phyloP scores from a whole-genome alignment of 208 protist species.

The Tritrichomonas musculus region DNA sequence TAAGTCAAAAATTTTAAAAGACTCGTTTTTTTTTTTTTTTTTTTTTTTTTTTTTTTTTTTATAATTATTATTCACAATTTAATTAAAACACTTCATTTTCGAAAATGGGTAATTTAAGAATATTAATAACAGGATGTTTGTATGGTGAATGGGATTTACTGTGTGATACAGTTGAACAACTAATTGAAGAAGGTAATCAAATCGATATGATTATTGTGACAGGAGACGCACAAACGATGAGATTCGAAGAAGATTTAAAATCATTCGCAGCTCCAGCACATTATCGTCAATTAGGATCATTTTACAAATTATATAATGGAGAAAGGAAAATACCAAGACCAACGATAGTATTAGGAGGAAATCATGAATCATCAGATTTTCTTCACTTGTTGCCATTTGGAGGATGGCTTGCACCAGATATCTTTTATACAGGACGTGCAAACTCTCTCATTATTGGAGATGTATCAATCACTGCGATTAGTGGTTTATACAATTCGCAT shows the following conservation, averaged over 20 bases:
- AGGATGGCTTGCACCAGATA: not conserved
- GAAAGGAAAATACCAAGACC: not conserved
- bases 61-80: no score
- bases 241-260: no score
- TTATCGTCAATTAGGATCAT: not conserved
- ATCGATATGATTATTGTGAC: not conserved
- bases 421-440: no score
- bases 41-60: no score
- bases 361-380: constrained; percentile 20
- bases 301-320: constrained; percentile 23
- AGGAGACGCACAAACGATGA: no score
- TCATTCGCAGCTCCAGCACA: not conserved
- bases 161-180: not conserved
- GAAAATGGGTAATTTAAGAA: no score
- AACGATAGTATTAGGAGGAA: not conserved
- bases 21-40: no score
- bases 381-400: not conserved
- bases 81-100: no score
- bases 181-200: not conserved
- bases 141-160: no score
- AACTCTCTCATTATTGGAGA: not conserved
- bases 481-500: not conserved
- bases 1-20: no score
- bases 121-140: not conserved
- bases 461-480: not conserved